Evolutionary conservation across 2,329 filamentous ascomycete species (phyloP), one percentile per base, ranked within the genome.

Genomic region (Aspergillus sclerotialis): DNA sequence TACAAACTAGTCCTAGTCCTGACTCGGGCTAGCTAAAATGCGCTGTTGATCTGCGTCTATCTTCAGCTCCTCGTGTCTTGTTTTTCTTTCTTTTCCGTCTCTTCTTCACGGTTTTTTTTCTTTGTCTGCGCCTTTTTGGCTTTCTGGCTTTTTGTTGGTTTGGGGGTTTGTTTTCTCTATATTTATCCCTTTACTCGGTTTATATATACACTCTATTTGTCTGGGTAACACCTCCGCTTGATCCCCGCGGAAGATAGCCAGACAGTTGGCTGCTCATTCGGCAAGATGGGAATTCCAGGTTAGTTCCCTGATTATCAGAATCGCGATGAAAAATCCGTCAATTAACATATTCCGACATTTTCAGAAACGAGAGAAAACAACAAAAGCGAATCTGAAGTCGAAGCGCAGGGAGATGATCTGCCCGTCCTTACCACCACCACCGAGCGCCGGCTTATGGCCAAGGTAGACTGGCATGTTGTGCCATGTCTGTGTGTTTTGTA

Each of bases 401-500:
- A 40, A 11, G 35, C 43, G 17, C 35, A 38, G 12, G 31, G 42
- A 11, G 36, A 35, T 4, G 55, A 52, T 8, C 48, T 56, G n/a
- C 55, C 55, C 23, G 42, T 39, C 16, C 56, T 64, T 30, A 56
- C 48, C 7, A 46, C 39, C 10, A 67, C 61, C 6, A 65, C 60
- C 1, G 81, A 87, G 63, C 67, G 70, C 44, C 74, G 68, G 49
- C 68, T 90, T 39, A 72, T 85, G 64, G 61, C 70, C 41, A 82
- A 80, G 60, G 80, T 89, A 52, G 84, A 89, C 56, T 56, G 78
- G 44, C 77, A 75, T 45, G 70, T 90, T 33, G 67, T 90, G 33
- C 84, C 84, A 1, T 82, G 82, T 45, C 67, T 90, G 35, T 82
- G 76, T 53, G 67, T 88, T 40, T 68, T 89, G 56, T 87, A 85